Percentiles rank a stretch among this genome's conserved stretches.
Evolutionary conservation across 2,329 filamentous ascomycete genomes (phyloP).

Genomic region (Lecanicillium sp.): DNA sequence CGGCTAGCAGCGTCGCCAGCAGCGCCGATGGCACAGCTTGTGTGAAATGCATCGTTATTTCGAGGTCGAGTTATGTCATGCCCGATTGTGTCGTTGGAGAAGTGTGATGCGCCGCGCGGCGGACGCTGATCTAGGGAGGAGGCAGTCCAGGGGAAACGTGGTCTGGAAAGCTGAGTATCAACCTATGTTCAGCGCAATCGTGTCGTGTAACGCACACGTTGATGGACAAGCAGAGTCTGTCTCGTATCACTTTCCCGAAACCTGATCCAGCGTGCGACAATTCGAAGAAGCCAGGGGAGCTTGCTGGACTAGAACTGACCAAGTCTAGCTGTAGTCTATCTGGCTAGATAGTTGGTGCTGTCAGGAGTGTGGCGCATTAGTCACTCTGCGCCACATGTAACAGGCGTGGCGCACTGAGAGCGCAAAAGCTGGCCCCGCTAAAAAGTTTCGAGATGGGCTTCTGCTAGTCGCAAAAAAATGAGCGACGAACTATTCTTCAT

Average conservation of each 20-base stretch:
- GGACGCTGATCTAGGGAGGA: neutral
- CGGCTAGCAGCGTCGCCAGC: conserved; percentile 42
- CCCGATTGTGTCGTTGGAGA: conserved; percentile 15
- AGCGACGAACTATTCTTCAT: conserved; percentile 4
- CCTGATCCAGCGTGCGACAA: too few relatives aligned
- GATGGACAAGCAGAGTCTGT: too few relatives aligned
- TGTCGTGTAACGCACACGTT: too few relatives aligned
- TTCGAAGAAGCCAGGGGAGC: conserved; percentile 3
- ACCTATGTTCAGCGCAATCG: too few relatives aligned
- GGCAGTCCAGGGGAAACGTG: conserved; percentile 1
- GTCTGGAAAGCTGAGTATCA: neutral
- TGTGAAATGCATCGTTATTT: conserved; percentile 38
- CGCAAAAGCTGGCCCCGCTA: conserved; percentile 16
- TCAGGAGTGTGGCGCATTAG: neutral
- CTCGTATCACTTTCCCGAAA: too few relatives aligned
- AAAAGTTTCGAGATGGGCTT: conserved; percentile 17
- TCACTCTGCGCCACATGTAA: neutral
- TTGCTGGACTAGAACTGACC: neutral
- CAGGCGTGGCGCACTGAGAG: too few relatives aligned
- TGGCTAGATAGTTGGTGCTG: neutral
- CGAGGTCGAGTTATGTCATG: conserved; percentile 22
- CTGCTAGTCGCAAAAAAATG: conserved; percentile 13
- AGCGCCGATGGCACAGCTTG: conserved; percentile 44
- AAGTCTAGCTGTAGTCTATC: neutral
- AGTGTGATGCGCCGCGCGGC: conserved; percentile 5